phyloP scores from a whole-genome alignment of 2,329 filamentous ascomycete genomes.

The Pseudogymnoascus sp. region DNA sequence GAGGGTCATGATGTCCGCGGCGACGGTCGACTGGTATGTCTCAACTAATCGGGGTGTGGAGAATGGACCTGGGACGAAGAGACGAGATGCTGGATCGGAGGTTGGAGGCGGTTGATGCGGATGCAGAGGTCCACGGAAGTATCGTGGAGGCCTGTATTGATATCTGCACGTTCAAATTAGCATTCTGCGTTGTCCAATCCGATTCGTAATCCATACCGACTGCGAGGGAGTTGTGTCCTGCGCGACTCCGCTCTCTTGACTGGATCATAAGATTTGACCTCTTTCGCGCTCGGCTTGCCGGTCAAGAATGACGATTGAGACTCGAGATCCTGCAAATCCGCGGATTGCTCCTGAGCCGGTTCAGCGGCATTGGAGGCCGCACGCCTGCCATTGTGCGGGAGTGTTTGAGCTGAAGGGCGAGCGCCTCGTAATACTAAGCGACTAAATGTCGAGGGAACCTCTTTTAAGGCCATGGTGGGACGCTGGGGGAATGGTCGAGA shows the following conservation, averaged over 20 bases:
- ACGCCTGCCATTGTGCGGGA: conserved; percentile 18
- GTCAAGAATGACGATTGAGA: conserved; percentile 36
- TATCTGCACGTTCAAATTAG: conserved; percentile 53
- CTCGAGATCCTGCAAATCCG: conserved; percentile 38
- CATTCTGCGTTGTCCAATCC: conserved; percentile 4
- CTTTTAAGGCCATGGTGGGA: conserved; percentile 27
- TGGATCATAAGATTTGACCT: conserved; percentile 40
- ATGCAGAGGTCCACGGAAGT: conserved; percentile 87
- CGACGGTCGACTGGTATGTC: conserved; percentile 81
- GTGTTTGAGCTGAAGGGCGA: conserved; percentile 12
- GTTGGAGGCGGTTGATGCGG: conserved; percentile 83
- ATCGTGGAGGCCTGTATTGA: conserved; percentile 89
- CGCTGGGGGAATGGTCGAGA: not conserved
- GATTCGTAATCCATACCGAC: conserved; percentile 29
- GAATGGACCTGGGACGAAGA: conserved; percentile 89
- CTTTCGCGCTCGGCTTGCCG: conserved; percentile 28
- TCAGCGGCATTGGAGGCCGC: conserved; percentile 25
- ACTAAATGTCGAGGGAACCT: conserved; percentile 25
- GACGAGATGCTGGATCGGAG: conserved; percentile 79
- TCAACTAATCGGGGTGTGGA: conserved; percentile 79
- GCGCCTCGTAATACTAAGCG: conserved; percentile 22
- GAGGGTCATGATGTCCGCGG: conserved; percentile 80
- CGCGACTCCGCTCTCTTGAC: conserved; percentile 38
- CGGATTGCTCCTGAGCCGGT: conserved; percentile 17
- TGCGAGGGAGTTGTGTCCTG: conserved; percentile 30